These are phyloP conservation scores for Aspergillus puulaauensis DNA, from an alignment of 2,329 filamentous ascomycete species.

Conservation along the genomic window DNA sequence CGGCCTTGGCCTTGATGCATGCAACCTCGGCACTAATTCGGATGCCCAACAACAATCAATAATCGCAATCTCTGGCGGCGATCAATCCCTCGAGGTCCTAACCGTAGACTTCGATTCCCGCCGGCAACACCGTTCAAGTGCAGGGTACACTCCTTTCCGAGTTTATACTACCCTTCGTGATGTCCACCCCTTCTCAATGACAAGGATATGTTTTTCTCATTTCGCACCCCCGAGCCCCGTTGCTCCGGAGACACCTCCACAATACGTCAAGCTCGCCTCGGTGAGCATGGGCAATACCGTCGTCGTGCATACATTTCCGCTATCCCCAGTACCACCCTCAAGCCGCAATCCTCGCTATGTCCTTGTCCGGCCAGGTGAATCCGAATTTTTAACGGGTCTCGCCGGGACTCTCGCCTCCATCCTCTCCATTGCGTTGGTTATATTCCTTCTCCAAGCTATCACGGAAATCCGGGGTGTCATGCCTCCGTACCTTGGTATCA, in stretches of 20 bases:
- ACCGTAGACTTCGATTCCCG: slow-evolving; percentile 67
- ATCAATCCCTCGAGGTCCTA: slow-evolving; percentile 74
- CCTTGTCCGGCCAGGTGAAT: slow-evolving; percentile 60
- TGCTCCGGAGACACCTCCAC: slow-evolving; percentile 48
- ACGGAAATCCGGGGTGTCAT: slow-evolving; percentile 62
- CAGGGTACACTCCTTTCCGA: slow-evolving; percentile 48
- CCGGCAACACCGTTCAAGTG: slow-evolving; percentile 9
- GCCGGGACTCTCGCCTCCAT: slow-evolving; percentile 58
- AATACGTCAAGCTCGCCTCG: slow-evolving; percentile 74
- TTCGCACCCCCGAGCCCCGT: slow-evolving; percentile 56
- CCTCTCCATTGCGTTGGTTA: slow-evolving; percentile 62
- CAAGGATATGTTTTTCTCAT: slow-evolving; percentile 51
- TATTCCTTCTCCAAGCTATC: slow-evolving; percentile 60
- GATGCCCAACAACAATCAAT: slow-evolving; percentile 72
- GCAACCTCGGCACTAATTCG: slow-evolving; percentile 60
- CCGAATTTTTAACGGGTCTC: slow-evolving; percentile 53
- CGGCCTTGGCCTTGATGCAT: slow-evolving; percentile 75
- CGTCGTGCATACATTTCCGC: slow-evolving; percentile 74
- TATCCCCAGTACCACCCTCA: slow-evolving; percentile 49
- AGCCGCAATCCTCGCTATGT: slow-evolving; percentile 65
- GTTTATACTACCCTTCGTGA: slow-evolving; percentile 53
- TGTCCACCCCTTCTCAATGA: slow-evolving; percentile 60
- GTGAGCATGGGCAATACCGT: slow-evolving; percentile 78
- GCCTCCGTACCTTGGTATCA: slow-evolving; percentile 57
- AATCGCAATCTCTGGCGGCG: slow-evolving; percentile 76